phyloP scores from a whole-genome alignment of 257 asterid species.

The Jacaranda copaia region DNA sequence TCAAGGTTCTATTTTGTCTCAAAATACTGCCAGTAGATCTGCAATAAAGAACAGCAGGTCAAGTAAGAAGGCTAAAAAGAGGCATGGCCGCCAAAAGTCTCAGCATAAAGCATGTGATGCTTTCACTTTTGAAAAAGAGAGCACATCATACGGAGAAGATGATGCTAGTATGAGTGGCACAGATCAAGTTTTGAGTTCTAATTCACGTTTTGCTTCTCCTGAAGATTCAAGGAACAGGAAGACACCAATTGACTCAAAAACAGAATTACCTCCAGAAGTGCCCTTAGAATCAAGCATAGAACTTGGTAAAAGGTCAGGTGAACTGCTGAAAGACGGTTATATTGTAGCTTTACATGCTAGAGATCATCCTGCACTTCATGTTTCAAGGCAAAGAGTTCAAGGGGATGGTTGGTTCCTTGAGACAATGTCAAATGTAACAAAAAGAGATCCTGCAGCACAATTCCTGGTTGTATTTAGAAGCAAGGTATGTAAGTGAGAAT shows the following conservation, averaged over 20 bases:
- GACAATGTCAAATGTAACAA: conserved; percentile 76
- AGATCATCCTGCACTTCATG: conserved; percentile 58
- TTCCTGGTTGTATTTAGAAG: conserved; percentile 84
- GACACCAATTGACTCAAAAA: conserved; percentile 49
- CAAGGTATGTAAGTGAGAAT: conserved; percentile 64
- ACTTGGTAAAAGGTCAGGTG: conserved; percentile 49
- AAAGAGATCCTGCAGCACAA: conserved; percentile 99
- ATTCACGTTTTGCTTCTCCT: conserved; percentile 78
- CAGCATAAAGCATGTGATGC: conserved; percentile 62
- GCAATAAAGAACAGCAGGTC: conserved; percentile 72
- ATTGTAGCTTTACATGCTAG: conserved; percentile 60
- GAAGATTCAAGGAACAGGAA: conserved; percentile 61
- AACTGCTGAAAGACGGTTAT: conserved; percentile 69
- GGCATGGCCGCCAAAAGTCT: conserved; percentile 69
- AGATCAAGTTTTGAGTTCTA: conserved; percentile 69
- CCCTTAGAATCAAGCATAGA: conserved; percentile 44
- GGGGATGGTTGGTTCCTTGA: conserved; percentile 89
- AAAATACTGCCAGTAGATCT: conserved; percentile 51
- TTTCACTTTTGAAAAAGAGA: conserved; percentile 53
- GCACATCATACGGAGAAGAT: conserved; percentile 65
- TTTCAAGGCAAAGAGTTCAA: conserved; percentile 69
- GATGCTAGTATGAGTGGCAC: conserved; percentile 68
- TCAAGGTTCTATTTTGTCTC: conserved; percentile 52
- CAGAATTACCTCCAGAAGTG: conserved; percentile 48
- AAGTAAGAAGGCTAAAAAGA: conserved; percentile 68